These are phyloP conservation scores for Trichoderma koningii DNA, from an alignment of 2,329 filamentous ascomycete genomes.

Conservation along the genomic window DNA sequence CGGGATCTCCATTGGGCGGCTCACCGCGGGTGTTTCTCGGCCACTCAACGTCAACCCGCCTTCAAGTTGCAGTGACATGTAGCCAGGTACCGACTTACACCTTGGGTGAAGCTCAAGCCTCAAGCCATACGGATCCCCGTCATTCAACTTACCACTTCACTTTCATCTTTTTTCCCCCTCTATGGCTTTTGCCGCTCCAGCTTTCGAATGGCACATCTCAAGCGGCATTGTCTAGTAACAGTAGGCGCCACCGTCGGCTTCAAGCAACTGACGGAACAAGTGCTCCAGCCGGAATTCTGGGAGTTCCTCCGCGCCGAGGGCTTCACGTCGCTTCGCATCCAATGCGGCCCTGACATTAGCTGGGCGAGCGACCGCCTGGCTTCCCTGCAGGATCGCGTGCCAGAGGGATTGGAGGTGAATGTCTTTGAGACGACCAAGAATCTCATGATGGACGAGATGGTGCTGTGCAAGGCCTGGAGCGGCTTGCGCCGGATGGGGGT, in stretches of 20 bases:
- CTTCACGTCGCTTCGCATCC: slow-evolving; percentile 74
- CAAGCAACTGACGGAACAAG: slow-evolving; percentile 65
- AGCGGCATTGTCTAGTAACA: slow-evolving; percentile 73
- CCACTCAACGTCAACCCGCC: background rate
- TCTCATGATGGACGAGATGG: slow-evolving; percentile 53
- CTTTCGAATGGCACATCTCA: slow-evolving; percentile 27
- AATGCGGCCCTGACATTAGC: slow-evolving; percentile 71
- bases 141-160: background rate
- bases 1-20: background rate
- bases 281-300: slow-evolving; percentile 65
- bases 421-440: slow-evolving; percentile 41
- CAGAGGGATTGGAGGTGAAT: slow-evolving; percentile 34
- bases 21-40: slow-evolving; percentile 14
- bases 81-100: background rate
- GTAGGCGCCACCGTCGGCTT: slow-evolving; percentile 92
- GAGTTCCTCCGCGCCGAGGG: slow-evolving; percentile 56
- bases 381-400: slow-evolving; percentile 33
- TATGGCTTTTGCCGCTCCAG: background rate
- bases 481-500: slow-evolving; percentile 62
- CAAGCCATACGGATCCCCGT: background rate
- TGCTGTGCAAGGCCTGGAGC: slow-evolving; percentile 50
- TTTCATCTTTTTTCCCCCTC: background rate
- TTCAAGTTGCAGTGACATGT: background rate
- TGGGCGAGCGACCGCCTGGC: slow-evolving; percentile 37
- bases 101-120: background rate